phyloP scores from a whole-genome alignment of 208 protist genomes.

The Trypanosoma avium region DNA sequence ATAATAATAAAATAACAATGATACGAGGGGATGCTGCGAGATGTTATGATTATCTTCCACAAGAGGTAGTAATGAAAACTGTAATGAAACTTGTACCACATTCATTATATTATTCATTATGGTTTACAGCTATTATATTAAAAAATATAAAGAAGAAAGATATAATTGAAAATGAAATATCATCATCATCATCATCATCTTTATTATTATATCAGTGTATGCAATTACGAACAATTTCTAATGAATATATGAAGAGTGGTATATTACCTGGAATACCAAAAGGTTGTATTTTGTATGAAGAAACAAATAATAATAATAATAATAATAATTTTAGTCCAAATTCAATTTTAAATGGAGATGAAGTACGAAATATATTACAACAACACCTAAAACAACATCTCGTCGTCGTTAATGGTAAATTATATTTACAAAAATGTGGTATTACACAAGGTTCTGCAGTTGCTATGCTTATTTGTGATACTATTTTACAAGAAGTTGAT shows the following conservation, averaged over 20 bases:
- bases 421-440: slow-evolving; percentile 51
- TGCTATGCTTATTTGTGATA: slow-evolving; percentile 75
- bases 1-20: slow-evolving; percentile 24
- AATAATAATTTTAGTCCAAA: too few species aligned
- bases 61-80: slow-evolving; percentile 40
- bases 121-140: slow-evolving; percentile 29
- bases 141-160: not conserved
- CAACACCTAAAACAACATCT: slow-evolving; percentile 53
- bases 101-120: slow-evolving; percentile 44
- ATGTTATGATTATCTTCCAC: slow-evolving; percentile 75
- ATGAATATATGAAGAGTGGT: slow-evolving; percentile 17
- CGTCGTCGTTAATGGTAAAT: slow-evolving; percentile 34
- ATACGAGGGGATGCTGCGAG: slow-evolving; percentile 58
- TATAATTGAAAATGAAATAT: not conserved
- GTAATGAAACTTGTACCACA: slow-evolving; percentile 42
- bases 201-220: slow-evolving; percentile 25
- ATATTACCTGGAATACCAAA: slow-evolving; percentile 39
- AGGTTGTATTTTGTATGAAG: slow-evolving; percentile 44
- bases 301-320: too few species aligned
- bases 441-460: slow-evolving; percentile 78
- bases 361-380: slow-evolving; percentile 33
- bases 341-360: slow-evolving; percentile 34
- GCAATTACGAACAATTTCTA: slow-evolving; percentile 29
- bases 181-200: too few species aligned
- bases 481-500: slow-evolving; percentile 40